A percentile compares a stretch with the other conserved stretches of the same genome.
Evolutionary conservation across 164 flowering plant species (phyloP).

Genomic region (Euptelea pleiosperma): DNA sequence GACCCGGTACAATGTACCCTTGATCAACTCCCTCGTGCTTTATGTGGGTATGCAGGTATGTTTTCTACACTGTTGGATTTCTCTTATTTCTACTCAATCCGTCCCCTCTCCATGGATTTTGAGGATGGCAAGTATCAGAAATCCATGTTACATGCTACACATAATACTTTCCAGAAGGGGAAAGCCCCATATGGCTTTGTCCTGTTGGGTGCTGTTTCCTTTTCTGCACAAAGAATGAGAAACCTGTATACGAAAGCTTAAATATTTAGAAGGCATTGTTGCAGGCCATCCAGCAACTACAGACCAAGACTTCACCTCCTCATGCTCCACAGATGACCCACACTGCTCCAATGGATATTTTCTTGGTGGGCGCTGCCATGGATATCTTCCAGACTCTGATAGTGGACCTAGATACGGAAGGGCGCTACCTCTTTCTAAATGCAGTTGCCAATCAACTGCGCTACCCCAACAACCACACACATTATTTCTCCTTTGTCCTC

Average conservation of each 20-base stretch:
- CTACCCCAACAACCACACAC: slow-evolving; percentile 96
- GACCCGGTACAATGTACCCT: slow-evolving; percentile 85
- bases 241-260: too few relatives aligned
- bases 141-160: too few relatives aligned
- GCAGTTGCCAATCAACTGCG: slow-evolving; percentile 96
- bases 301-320: slow-evolving; percentile 42
- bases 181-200: too few relatives aligned
- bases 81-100: not conserved
- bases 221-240: too few relatives aligned
- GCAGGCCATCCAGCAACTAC: slow-evolving; percentile 90
- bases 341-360: slow-evolving; percentile 48
- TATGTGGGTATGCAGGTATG: slow-evolving; percentile 96
- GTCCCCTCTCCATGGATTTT: too few relatives aligned
- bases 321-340: slow-evolving; percentile 49
- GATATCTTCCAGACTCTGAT: slow-evolving; percentile 78
- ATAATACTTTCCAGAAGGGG: too few relatives aligned
- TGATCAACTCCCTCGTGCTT: slow-evolving; percentile 94
- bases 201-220: too few relatives aligned
- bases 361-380: slow-evolving; percentile 63
- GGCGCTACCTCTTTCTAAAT: slow-evolving; percentile 89
- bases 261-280: not conserved
- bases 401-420: slow-evolving; percentile 84
- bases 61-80: not conserved
- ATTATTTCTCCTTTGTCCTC: slow-evolving; percentile 84
- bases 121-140: too few relatives aligned